phyloP scores from a whole-genome alignment of 2,329 filamentous ascomycete genomes.

The Hypoxylon sp. region DNA sequence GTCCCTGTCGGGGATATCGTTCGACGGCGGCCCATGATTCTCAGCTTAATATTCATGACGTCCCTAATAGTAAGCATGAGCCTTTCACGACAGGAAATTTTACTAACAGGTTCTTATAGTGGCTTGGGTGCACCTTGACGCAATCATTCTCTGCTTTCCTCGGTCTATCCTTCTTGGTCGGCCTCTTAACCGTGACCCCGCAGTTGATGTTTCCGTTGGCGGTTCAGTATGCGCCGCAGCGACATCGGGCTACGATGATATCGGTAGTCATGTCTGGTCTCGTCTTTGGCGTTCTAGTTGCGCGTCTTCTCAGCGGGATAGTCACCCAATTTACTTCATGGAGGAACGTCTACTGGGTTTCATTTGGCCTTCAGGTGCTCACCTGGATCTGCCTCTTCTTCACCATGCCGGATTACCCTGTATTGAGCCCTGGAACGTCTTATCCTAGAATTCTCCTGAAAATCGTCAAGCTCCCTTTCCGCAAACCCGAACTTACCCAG shows the following conservation, averaged over 20 bases:
- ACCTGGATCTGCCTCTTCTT: slow-evolving; percentile 76
- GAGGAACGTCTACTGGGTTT: slow-evolving; percentile 85
- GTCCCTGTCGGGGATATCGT: slow-evolving; percentile 83
- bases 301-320: slow-evolving; percentile 81
- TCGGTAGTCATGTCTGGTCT: slow-evolving; percentile 83
- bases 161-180: slow-evolving; percentile 79
- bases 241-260: slow-evolving; percentile 77
- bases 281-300: slow-evolving; percentile 81
- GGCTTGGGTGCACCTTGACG: slow-evolving; percentile 81
- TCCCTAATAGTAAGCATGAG: slow-evolving; percentile 72
- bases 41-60: slow-evolving; percentile 77
- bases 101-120: slow-evolving; percentile 56
- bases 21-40: slow-evolving; percentile 77
- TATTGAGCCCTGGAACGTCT: slow-evolving; percentile 77
- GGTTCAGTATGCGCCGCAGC: slow-evolving; percentile 80
- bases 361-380: slow-evolving; percentile 78
- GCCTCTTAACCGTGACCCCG: slow-evolving; percentile 85
- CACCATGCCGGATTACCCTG: slow-evolving; percentile 86
- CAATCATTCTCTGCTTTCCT: slow-evolving; percentile 75
- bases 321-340: slow-evolving; percentile 81
- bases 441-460: slow-evolving; percentile 77
- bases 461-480: slow-evolving; percentile 74
- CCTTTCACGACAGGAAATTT: not conserved
- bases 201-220: slow-evolving; percentile 85
- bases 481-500: slow-evolving; percentile 79